phyloP scores from a whole-genome alignment of 306 rosid genomes.

The Cucurbita argyrosperma region DNA sequence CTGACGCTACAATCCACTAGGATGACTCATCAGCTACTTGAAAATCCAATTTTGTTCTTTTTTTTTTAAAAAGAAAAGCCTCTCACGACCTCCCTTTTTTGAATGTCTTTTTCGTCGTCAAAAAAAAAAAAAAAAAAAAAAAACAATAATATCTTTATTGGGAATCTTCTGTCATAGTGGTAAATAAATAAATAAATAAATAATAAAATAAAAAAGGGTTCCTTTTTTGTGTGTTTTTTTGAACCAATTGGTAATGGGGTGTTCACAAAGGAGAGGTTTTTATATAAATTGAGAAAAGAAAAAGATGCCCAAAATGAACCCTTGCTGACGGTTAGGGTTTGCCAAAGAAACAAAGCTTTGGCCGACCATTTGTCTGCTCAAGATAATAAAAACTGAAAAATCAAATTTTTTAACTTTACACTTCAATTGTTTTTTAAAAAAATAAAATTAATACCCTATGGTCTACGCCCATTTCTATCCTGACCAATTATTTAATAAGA shows the following conservation, averaged over 20 bases:
- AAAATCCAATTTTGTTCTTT: too few relatives aligned
- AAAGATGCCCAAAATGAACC: background rate
- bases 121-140: background rate
- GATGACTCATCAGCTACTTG: background rate
- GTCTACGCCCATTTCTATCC: background rate
- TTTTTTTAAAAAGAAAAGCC: too few relatives aligned
- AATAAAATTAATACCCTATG: background rate
- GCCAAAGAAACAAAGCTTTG: constrained; percentile 4
- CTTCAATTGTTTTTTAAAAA: background rate
- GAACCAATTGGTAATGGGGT: background rate
- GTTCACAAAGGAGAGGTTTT: background rate
- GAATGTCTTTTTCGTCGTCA: too few relatives aligned
- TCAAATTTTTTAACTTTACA: background rate
- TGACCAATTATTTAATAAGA: background rate
- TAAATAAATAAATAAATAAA: too few relatives aligned
- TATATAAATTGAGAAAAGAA: background rate
- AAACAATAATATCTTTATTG: background rate
- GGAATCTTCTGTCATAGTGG: background rate
- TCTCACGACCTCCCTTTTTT: too few relatives aligned
- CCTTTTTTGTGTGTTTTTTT: background rate
- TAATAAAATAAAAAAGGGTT: background rate
- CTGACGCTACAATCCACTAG: constrained; percentile 2
- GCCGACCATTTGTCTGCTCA: constrained; percentile 11
- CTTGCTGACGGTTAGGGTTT: constrained; percentile 3
- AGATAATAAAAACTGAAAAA: background rate